Evolutionary conservation across 225 moss, liverwort and hornwort species (phyloP), one percentile per base, ranked within the genome.

Genomic region (Antitrichia curtipendula): DNA sequence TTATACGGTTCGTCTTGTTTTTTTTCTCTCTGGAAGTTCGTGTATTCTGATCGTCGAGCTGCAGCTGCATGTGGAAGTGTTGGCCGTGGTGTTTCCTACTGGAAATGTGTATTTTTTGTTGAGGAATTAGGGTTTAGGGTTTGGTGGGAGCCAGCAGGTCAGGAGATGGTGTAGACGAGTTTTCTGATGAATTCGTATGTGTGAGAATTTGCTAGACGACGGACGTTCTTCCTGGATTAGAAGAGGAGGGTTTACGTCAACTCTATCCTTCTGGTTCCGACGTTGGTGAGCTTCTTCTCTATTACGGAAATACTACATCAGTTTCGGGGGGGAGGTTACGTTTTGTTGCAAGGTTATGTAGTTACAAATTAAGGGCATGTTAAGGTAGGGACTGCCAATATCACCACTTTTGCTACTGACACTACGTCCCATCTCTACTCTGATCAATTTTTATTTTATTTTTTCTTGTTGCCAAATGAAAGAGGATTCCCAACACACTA

Each of bases 181-280:
- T 49, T 27, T 64, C 82, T 74, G 13, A 83, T 43, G 52, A 52
- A 84, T 84, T 49, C 5, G 5, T 24, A 7, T 84, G 52, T 85
- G 78, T 78, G 80, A 64, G 57, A 73, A 71, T 78, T 62, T 86
- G 32, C 32, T 87, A 99, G 99, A 99, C 97, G 43, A 95, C 96
- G 84, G 97, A 99, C 81, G 84, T 90, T 71, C 94, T 96, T 84
- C 99, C 97, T 82, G 95, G 94, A 83, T 82, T 97, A 90, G 99
- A 99, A 88, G 99, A 99, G 88, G 96, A 97, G 89, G 98, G 98
- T 21, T 90, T 98, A 57, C 95, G 95, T 68, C 99, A 99, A 62
- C 93, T 99, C 13, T 99, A 99, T 91, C 92, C 95, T 22, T 91
- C 91, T 85, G 96, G 96, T 89, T 90, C 97, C 66, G 95, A 95